Conservation (phyloP, 305 asterid species). For the Fraxinus xanthoxyloides region DNA sequence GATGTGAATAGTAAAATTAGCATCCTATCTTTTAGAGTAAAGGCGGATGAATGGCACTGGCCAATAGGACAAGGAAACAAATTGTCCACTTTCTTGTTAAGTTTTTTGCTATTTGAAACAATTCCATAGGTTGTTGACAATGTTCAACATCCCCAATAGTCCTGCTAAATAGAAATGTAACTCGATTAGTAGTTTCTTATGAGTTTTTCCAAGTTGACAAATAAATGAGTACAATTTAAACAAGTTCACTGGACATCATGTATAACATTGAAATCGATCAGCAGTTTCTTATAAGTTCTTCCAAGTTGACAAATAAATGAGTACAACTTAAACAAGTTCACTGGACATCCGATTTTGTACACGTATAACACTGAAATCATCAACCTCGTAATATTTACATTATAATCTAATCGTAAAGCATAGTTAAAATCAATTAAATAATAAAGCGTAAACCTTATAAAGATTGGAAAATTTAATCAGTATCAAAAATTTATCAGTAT, state of each 20-base stretch:
- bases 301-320: neutral
- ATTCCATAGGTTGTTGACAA: neutral
- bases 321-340: neutral
- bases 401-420: neutral
- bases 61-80: neutral
- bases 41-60: neutral
- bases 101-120: slow-evolving; percentile 4
- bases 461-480: neutral
- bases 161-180: neutral
- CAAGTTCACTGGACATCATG: too few relatives aligned
- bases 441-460: neutral
- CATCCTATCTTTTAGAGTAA: too few relatives aligned
- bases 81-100: slow-evolving; percentile 12
- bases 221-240: too few relatives aligned
- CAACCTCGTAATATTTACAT: neutral
- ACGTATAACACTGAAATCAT: slow-evolving; percentile 10
- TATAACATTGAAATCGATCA: too few relatives aligned
- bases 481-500: slow-evolving; percentile 46
- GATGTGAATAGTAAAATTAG: too few relatives aligned
- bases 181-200: neutral
- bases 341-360: neutral
- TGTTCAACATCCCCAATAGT: neutral
- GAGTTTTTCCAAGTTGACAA: too few relatives aligned
- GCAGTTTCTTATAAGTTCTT: neutral
- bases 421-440: neutral